phyloP scores from a whole-genome alignment of 176 grass and related monocot species.

The Musa beccarii region DNA sequence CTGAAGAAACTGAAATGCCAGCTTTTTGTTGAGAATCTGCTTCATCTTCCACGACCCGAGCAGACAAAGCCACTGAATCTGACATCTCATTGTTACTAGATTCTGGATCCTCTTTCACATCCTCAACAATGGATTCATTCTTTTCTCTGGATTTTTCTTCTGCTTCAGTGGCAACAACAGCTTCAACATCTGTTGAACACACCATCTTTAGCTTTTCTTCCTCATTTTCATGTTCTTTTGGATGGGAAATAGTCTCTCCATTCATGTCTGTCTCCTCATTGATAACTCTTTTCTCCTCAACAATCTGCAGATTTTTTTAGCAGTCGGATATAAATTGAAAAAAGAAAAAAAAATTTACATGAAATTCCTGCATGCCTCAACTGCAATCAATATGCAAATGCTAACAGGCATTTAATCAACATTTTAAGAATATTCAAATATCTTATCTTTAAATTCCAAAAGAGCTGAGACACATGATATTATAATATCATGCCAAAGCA shows the following conservation, averaged over 20 bases:
- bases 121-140: neutral
- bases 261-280: neutral
- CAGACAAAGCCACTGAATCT: neutral
- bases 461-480: no score
- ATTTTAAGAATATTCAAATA: no score
- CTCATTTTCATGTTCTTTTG: no score
- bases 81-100: neutral
- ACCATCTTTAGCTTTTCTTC: no score
- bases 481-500: neutral
- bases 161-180: neutral
- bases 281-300: neutral
- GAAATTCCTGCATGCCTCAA: no score
- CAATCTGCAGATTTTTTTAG: neutral
- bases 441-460: no score
- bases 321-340: neutral
- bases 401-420: no score
- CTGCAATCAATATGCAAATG: no score
- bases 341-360: neutral
- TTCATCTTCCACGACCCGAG: neutral
- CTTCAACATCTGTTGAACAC: neutral
- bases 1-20: neutral
- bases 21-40: neutral
- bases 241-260: neutral
- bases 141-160: neutral
- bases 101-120: neutral